Base-by-base conservation (phyloP, 805 yeast species). In the Candida michaelii region DNA sequence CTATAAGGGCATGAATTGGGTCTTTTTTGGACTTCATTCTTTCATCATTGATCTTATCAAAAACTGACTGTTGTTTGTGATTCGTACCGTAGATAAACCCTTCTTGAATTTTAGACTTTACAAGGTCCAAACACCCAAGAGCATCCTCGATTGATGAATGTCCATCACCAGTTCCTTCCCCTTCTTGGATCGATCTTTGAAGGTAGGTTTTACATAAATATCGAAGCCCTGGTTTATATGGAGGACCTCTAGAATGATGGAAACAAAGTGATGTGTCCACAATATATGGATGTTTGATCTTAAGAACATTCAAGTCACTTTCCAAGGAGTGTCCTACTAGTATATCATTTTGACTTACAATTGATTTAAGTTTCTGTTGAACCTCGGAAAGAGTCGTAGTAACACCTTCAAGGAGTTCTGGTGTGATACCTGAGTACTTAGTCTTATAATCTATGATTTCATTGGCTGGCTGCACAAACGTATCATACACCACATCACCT, bases 71-170 rank as follows among this genome's bases (percentile, higher is more conserved):
- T 29, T 60, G 63, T 24, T 55, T 54, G 23, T 58, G 42, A 39
- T 58, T 58, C 5, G 43, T 39, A 0, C 98, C 98, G 60, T 76
- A 85, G 2, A 71, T 63, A 5, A 63, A 57, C 1, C 97, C 97
- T 43, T 82, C 80, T 4, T 69, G 61, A 11, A 89, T 61, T 56
- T 90, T 89, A 50, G 80, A 52, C 51, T 85, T 81, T 1, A 86
- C 77, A 38, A 91, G 72, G 39, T 87, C 89, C 54, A 90, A 68
- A 57, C 96, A 87, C 0, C 96, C 82, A 21, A 60, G 60, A 10
- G 96, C 85, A 58, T 91, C 99, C 57, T 88, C 96, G 4, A 84
- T 73, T 0, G 98, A 85, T 40, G 90, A 85, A 62, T 91, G 98
- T 13, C 76, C 76, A 1, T 50, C 50, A 1, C 95, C 96, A 3